phyloP scores from a whole-genome alignment of 352 stramenopile genomes.

The Globisporangium ultimum region DNA sequence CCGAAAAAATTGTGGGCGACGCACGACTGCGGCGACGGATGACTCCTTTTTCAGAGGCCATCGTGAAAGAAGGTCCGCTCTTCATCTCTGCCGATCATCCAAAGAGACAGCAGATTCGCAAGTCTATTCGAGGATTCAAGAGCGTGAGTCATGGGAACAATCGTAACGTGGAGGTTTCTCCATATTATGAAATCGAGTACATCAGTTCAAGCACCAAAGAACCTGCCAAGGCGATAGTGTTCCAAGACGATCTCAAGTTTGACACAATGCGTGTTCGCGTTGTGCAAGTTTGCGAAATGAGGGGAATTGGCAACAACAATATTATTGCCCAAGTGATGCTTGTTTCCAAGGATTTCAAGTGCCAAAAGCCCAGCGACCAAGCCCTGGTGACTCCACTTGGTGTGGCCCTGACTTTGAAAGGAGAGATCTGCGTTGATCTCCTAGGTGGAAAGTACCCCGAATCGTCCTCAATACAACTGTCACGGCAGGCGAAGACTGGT shows the following conservation, averaged over 20 bases:
- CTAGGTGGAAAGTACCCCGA: constrained; percentile 23
- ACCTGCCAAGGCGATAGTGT: constrained; percentile 16
- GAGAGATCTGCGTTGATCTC: constrained; percentile 43
- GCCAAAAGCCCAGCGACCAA: constrained; percentile 16
- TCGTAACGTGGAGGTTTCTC: constrained; percentile 2
- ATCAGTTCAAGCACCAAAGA: constrained; percentile 20
- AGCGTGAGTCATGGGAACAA: constrained; percentile 12
- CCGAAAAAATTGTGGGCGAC: constrained; percentile 38
- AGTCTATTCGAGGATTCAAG: constrained; percentile 4
- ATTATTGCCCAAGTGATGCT: constrained; percentile 44
- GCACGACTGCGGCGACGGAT: constrained; percentile 40
- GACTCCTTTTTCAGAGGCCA: constrained; percentile 28
- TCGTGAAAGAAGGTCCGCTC: constrained; percentile 18
- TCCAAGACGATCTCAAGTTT: constrained; percentile 35
- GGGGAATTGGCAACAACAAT: constrained; percentile 16
- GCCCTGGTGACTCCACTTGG: constrained; percentile 34
- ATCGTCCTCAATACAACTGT: constrained; percentile 24
- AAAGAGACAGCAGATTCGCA: constrained; percentile 17
- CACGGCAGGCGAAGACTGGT: background rate
- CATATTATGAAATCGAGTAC: constrained; percentile 17
- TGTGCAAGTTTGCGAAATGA: constrained; percentile 48
- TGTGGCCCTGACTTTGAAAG: constrained; percentile 27
- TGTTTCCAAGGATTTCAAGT: constrained; percentile 47
- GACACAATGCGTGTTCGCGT: constrained; percentile 44
- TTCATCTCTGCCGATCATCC: constrained; percentile 4